phyloP scores from a whole-genome alignment of 371 early-diverging fungal species.

The Haplosporangium sp. region DNA sequence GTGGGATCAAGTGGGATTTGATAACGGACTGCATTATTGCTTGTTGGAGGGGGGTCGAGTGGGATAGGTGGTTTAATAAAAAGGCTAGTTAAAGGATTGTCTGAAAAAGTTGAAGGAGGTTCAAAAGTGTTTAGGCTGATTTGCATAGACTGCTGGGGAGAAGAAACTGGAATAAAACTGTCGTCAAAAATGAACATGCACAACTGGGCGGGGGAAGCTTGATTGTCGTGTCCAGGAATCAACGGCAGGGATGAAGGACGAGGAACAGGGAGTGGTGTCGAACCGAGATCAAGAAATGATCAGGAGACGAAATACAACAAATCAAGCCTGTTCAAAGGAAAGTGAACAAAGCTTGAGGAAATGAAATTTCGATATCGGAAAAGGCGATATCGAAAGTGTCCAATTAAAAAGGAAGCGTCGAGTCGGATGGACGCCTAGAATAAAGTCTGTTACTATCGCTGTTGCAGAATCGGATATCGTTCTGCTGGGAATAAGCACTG shows the following conservation, averaged over 20 bases:
- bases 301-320: slow-evolving; percentile 12
- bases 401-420: slow-evolving; percentile 1
- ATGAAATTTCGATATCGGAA: background rate
- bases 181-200: slow-evolving; percentile 52
- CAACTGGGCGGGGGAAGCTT: slow-evolving; percentile 32
- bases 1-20: slow-evolving; percentile 18
- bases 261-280: slow-evolving; percentile 8
- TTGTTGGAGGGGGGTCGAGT: slow-evolving; percentile 12
- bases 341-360: slow-evolving; percentile 25
- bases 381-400: slow-evolving; percentile 10
- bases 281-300: slow-evolving; percentile 19
- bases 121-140: slow-evolving; percentile 27
- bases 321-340: slow-evolving; percentile 18
- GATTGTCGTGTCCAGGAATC: slow-evolving; percentile 26
- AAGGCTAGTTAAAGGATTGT: slow-evolving; percentile 34
- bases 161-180: slow-evolving; percentile 21
- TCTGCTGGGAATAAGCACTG: background rate
- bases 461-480: background rate
- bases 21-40: slow-evolving; percentile 12
- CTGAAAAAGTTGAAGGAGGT: slow-evolving; percentile 24
- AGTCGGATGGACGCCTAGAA: background rate
- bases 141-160: slow-evolving; percentile 27
- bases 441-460: slow-evolving; percentile 3
- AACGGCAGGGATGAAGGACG: slow-evolving; percentile 18
- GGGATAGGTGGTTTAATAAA: slow-evolving; percentile 38